Evolutionary conservation across 441 rosid genomes (phyloP), one percentile per base, ranked within the genome.

Genomic region (Bruguiera hainesii): DNA sequence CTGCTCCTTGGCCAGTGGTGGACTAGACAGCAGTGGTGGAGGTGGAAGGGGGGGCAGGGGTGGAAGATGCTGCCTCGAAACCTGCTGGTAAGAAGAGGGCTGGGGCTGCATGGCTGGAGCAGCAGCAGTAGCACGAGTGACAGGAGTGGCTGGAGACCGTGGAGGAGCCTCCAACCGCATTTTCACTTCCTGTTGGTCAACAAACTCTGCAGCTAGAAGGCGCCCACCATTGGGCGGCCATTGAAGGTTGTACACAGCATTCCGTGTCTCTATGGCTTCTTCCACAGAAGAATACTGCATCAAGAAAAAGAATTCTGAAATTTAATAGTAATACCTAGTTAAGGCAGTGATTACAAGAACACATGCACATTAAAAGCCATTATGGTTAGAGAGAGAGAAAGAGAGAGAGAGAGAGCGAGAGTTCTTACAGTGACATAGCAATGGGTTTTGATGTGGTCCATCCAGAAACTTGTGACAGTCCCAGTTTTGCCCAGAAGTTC

Each of bases 141-240:
- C 78, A 61, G 84, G 71, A 26, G 85, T 23, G 23, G 75, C 60
- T 13, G 84, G 90, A 39, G 85, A 61, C 39, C 4, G 77, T 48
- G 85, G 79, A 71, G 82, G 94, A 78, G 81, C 84, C 69, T 92
- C 98, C 56, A 82, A 29, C 70, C 82, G 82, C 68, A 73, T 69
- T 76, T 84, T 90, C 56, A 90, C 97, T 71, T 92, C 98, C 73
- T 84, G 89, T 56, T 90, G 84, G 42, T 88, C 92, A 49, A 92
- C 99, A 82, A 86, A 95, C 64, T 90, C 96, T 3, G 96, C 98
- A 56, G 75, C 76, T 67, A 95, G 79, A 58, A 76, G 85, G 29
- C 91, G 96, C 3, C 99, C 99, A 51, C 97, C 99, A 33, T 95
- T 90, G 21, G 93, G 79, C 3, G 97, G 99, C 99, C 98, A 95